Evolutionary conservation across 495 filamentous ascomycete species (phyloP).

Genomic region (Aspergillus coremiiformis): DNA sequence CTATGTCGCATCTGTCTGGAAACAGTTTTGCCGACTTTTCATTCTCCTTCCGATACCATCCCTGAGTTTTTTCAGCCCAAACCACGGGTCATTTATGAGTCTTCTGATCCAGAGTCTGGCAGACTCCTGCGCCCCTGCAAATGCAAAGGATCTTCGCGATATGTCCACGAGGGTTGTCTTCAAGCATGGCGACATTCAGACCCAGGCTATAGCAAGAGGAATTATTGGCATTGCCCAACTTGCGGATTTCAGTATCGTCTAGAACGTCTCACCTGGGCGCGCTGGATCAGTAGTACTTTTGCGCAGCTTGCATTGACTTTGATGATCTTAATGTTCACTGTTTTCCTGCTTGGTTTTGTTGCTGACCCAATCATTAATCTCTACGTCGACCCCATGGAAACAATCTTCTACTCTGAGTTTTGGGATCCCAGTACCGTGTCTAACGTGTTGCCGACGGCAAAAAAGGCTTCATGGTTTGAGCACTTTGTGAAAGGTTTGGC

Average conservation of each 20-base stretch:
- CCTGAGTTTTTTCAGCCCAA: conserved; percentile 54
- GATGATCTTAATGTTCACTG: conserved; percentile 55
- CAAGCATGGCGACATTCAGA: conserved; percentile 76
- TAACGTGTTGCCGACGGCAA: conserved; percentile 34
- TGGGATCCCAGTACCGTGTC: conserved; percentile 31
- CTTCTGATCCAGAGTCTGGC: conserved; percentile 62
- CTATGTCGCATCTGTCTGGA: conserved; percentile 93
- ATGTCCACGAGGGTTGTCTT: conserved; percentile 93
- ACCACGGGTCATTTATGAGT: conserved; percentile 66
- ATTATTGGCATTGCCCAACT: conserved; percentile 84
- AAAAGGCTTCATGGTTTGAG: conserved; percentile 55
- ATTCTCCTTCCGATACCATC: conserved; percentile 53
- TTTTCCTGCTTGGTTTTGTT: conserved; percentile 81
- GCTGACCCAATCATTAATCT: conserved; percentile 89
- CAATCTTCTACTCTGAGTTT: conserved; percentile 33
- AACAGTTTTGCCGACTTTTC: conserved; percentile 67
- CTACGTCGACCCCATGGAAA: conserved; percentile 66
- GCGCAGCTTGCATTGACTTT: conserved; percentile 61
- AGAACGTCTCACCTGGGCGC: conserved; percentile 66
- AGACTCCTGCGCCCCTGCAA: conserved; percentile 86
- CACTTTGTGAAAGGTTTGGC: conserved; percentile 87
- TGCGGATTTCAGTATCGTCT: conserved; percentile 81
- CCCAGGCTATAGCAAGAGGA: conserved; percentile 54
- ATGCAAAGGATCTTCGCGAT: conserved; percentile 86
- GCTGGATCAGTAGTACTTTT: conserved; percentile 60